Percentiles rank a stretch among this genome's conserved stretches.
These are phyloP conservation scores for Mortierella alpina DNA, from an alignment of 192 early-diverging fungal species.

Conservation along the genomic window DNA sequence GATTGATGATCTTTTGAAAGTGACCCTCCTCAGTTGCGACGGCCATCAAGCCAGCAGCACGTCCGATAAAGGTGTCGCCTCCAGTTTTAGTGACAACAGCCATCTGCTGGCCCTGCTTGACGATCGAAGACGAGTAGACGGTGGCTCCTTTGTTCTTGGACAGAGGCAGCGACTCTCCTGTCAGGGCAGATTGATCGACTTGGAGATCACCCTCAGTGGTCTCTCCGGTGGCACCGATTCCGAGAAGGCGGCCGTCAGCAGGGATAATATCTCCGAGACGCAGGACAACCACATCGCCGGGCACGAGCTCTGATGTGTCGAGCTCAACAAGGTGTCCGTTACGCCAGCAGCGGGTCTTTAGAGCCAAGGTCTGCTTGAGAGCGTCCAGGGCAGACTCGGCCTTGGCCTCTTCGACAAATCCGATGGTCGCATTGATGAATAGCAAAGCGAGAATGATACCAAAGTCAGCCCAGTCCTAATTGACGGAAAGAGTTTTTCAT, in stretches of 20 bases:
- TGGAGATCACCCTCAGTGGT: slow-evolving; percentile 79
- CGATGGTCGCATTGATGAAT: slow-evolving; percentile 90
- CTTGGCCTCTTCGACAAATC: slow-evolving; percentile 92
- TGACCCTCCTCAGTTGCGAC: slow-evolving; percentile 93
- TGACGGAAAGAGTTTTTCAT: no score
- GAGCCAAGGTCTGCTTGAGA: slow-evolving; percentile 93
- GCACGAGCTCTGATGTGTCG: slow-evolving; percentile 82
- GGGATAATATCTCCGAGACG: slow-evolving; percentile 96
- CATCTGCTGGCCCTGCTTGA: slow-evolving; percentile 95
- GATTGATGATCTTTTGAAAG: slow-evolving; percentile 95
- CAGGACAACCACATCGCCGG: slow-evolving; percentile 91
- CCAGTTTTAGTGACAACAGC: slow-evolving; percentile 95
- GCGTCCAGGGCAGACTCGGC: slow-evolving; percentile 95
- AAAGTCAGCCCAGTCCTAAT: slow-evolving; percentile 71
- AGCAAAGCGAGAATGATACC: slow-evolving; percentile 85
- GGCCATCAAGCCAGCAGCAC: slow-evolving; percentile 91
- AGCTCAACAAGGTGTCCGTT: slow-evolving; percentile 80
- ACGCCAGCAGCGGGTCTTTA: slow-evolving; percentile 85
- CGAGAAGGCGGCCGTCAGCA: slow-evolving; percentile 87
- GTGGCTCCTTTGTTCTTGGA: slow-evolving; percentile 82
- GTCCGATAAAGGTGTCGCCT: slow-evolving; percentile 91
- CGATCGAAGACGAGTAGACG: slow-evolving; percentile 92
- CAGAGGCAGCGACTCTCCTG: slow-evolving; percentile 94
- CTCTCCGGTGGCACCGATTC: slow-evolving; percentile 82
- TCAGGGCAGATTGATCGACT: slow-evolving; percentile 94